Evolutionary conservation across 2,329 filamentous ascomycete species (phyloP).

Genomic region (Paraconiothyrium brasiliense): DNA sequence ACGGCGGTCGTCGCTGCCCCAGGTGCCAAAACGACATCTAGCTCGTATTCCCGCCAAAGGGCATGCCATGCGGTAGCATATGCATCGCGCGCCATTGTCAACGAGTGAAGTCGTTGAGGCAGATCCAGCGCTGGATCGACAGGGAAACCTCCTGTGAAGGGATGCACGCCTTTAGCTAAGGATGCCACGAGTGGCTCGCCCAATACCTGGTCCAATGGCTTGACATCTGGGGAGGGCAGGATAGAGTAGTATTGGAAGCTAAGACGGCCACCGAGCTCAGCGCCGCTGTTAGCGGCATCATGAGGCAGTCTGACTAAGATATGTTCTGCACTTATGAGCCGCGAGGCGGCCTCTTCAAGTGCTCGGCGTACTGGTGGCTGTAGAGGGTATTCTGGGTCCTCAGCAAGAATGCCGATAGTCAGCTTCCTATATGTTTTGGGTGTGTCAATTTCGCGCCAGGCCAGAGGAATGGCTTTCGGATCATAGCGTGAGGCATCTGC

Average conservation of each 20-base stretch:
- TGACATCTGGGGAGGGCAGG: background rate
- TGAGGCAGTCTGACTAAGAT: background rate
- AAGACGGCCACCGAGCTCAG: constrained; percentile 1
- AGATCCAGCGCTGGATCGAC: background rate
- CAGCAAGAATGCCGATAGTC: background rate
- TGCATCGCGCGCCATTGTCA: background rate
- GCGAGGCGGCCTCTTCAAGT: background rate
- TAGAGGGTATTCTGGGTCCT: background rate
- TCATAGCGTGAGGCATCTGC: background rate
- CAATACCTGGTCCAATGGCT: background rate
- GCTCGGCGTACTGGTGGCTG: background rate
- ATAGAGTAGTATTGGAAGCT: background rate
- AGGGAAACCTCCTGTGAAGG: background rate
- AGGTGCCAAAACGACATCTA: background rate
- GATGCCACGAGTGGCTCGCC: background rate
- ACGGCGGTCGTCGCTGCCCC: background rate
- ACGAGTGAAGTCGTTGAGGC: background rate
- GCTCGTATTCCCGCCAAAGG: background rate
- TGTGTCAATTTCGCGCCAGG: background rate
- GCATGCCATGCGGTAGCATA: background rate
- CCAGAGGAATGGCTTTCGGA: background rate
- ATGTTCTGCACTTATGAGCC: background rate
- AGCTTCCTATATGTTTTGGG: background rate
- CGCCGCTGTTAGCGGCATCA: background rate
- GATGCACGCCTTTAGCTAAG: background rate